Evolutionary conservation across 208 protist genomes (phyloP), one percentile per base, ranked within the genome.

Genomic region (Phytomonas sp.): DNA sequence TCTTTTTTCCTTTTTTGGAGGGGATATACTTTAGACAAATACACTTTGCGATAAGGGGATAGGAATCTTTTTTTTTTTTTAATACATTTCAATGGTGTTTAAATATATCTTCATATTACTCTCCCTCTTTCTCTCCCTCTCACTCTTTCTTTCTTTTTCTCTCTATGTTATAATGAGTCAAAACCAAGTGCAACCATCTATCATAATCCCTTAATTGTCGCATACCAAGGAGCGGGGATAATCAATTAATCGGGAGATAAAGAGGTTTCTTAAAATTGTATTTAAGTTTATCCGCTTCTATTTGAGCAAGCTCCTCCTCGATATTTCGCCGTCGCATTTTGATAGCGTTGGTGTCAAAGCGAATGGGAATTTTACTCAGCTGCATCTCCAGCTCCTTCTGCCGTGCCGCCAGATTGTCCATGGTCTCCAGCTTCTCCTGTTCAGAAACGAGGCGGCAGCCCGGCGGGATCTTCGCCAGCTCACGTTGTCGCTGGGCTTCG

Each of bases 391-490:
- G 72, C 76, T 95, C 90, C 45, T 75, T 72, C 61, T 81, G 73
- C 30, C 90, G 70, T 68, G 66, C 75, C 5, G 75, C 83, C 10
- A 95, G 71, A 33, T 72, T 75, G 23, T 36, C 66, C 59, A 95
- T 75, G 40, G 81, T 91, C 37, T 82, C 83, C 12, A 72, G 79
- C 75, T 89, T 87, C 74, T 95, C 90, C 56, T 80, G 83, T 30
- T 92, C 90, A 10, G 80, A 82, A 11, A 95, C 84, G 10, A 83
- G 82, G n/a, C 90, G 87, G 67, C 93, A 84, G 0, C 90, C 90
- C 3, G 86, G 84, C 5, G 90, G 90, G 34, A 92, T 86, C 62
- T 88, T 88, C 11, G 85, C 75, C 31, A 88, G 73, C 71, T 93
- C 82, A 32, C 75, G 71, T 63, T 79, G 79, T 29, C 80, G 80